These are phyloP conservation scores for Linnemannia schmuckeri DNA, from an alignment of 192 early-diverging fungal species.

Conservation along the genomic window DNA sequence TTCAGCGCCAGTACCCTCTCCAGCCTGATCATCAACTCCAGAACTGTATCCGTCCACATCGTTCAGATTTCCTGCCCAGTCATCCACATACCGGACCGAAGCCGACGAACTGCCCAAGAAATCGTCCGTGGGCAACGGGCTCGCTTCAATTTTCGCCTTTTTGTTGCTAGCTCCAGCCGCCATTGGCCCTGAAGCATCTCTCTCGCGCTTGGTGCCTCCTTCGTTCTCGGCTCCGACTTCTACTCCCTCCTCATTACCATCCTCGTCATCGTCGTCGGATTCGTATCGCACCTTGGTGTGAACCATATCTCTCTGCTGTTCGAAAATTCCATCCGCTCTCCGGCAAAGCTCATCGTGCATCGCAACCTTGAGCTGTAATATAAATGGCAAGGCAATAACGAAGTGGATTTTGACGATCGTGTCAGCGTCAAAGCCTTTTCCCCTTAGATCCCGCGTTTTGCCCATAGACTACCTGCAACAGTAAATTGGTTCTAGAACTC, in stretches of 20 bases:
- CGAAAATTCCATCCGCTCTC: conserved; percentile 39
- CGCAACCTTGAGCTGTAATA: conserved; percentile 28
- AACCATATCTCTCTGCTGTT: conserved; percentile 38
- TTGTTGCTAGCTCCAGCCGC: neutral
- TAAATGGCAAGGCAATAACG: neutral
- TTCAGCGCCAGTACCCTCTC: neutral
- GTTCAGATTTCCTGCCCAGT: conserved; percentile 30
- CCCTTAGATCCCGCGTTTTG: neutral
- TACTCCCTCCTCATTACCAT: conserved; percentile 5
- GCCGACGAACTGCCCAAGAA: neutral
- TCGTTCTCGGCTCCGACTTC: neutral
- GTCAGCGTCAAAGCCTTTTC: neutral
- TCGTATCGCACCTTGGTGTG: conserved; percentile 42
- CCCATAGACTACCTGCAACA: neutral
- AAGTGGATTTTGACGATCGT: neutral
- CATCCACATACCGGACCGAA: conserved; percentile 33
- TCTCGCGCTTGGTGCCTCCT: neutral
- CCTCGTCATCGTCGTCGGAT: conserved; percentile 37
- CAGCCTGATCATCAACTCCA: neutral
- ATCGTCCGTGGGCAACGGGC: neutral
- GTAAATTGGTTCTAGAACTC: neutral
- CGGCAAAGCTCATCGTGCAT: conserved; percentile 48
- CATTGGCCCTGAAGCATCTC: neutral
- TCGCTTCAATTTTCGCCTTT: neutral
- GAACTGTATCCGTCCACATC: conserved; percentile 25